Conservation (phyloP, 1,284 basidiomycete species). For the Cystobasidium sp. region DNA sequence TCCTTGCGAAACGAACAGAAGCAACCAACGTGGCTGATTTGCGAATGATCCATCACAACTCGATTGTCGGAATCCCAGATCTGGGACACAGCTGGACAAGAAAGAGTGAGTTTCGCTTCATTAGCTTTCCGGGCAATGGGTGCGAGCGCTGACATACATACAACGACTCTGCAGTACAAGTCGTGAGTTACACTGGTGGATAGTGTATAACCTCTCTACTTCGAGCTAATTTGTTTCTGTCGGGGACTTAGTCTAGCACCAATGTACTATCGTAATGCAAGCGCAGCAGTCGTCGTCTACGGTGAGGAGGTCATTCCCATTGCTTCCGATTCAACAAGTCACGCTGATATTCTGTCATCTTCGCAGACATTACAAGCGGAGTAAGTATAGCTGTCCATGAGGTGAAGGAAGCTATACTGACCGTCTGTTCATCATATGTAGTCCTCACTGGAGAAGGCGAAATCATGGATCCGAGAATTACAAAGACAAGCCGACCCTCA, state of each 20-base stretch:
- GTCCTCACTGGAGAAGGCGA: conserved; percentile 86
- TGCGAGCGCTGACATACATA: neutral
- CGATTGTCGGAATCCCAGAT: conserved; percentile 38
- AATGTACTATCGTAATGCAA: conserved; percentile 87
- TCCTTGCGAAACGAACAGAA: neutral
- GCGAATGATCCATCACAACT: neutral
- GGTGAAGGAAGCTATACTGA: neutral
- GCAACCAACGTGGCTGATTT: neutral
- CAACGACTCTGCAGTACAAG: conserved; percentile 30
- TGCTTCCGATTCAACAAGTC: neutral
- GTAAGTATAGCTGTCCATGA: neutral
- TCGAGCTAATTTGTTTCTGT: neutral
- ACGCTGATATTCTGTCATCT: conserved; percentile 14
- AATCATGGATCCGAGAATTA: conserved; percentile 93
- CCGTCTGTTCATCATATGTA: conserved; percentile 45
- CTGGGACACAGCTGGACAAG: conserved; percentile 88
- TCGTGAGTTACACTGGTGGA: conserved; percentile 21
- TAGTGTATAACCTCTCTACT: neutral
- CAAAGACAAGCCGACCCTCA: conserved; percentile 96
- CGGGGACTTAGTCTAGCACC: conserved; percentile 64
- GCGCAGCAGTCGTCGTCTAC: conserved; percentile 54
- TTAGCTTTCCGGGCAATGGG: neutral
- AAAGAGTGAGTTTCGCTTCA: conserved; percentile 64
- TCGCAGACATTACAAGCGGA: conserved; percentile 23
- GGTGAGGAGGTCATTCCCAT: conserved; percentile 30